Conservation (phyloP, 495 filamentous ascomycete genomes). For the Neurospora hispaniola region DNA sequence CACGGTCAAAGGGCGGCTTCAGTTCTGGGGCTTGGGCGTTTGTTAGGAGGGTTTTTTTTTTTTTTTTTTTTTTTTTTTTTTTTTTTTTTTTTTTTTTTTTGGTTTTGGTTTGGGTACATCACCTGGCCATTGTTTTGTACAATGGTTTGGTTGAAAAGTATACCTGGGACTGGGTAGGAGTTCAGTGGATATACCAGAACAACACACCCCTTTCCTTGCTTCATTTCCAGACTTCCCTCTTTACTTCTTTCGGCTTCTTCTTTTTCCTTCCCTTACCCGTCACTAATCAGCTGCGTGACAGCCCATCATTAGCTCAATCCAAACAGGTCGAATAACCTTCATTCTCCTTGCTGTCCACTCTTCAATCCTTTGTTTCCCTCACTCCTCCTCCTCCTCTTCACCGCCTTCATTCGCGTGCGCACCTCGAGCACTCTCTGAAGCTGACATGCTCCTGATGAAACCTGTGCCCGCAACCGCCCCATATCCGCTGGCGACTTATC, state of each 20-base stretch:
- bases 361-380: neutral
- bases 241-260: neutral
- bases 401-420: neutral
- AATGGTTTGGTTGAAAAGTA: neutral
- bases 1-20: neutral
- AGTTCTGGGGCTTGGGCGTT: neutral
- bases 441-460: neutral
- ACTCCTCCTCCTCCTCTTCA: neutral
- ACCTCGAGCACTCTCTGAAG: neutral
- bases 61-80: too few species aligned
- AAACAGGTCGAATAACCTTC: neutral
- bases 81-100: too few species aligned
- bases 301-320: neutral
- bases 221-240: neutral
- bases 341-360: neutral
- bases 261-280: neutral
- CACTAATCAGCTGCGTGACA: neutral
- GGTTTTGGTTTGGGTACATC: neutral
- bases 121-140: neutral
- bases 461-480: neutral
- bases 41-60: neutral
- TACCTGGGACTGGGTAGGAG: neutral
- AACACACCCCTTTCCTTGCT: neutral
- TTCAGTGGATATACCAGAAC: neutral
- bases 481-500: neutral